Percentiles rank a stretch among this genome's conserved stretches.
These are phyloP conservation scores for Vigna nakashimae DNA, from an alignment of 306 rosid genomes.

Conservation along the genomic window DNA sequence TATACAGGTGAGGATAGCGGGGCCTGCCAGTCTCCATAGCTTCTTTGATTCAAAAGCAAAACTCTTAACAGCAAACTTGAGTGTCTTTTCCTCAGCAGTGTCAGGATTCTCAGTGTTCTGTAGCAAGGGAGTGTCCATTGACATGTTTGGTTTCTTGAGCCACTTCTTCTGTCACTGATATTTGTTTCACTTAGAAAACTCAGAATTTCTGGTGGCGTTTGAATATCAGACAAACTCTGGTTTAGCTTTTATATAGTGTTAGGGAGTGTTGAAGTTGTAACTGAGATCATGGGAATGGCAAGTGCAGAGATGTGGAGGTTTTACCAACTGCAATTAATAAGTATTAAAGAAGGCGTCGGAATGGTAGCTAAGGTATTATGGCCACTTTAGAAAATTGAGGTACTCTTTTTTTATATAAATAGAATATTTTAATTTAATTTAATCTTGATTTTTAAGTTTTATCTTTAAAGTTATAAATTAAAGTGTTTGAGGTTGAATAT, in stretches of 20 bases:
- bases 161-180: neutral
- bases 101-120: neutral
- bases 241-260: neutral
- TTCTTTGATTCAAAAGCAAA: conserved; percentile 9
- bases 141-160: neutral
- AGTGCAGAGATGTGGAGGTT: no score
- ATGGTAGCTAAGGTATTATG: no score
- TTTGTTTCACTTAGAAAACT: no score
- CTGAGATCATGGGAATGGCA: neutral
- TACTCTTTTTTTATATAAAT: no score
- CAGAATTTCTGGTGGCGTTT: neutral
- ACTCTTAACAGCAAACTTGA: neutral
- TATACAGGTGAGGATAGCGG: conserved; percentile 63
- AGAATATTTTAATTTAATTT: no score
- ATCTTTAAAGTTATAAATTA: no score
- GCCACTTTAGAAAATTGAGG: no score
- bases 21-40: conserved; percentile 65
- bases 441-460: no score
- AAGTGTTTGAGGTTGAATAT: no score
- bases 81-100: neutral
- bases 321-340: no score
- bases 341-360: no score
- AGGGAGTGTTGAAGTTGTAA: neutral
- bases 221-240: neutral
- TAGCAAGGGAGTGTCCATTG: neutral